Evolutionary conservation across 352 stramenopile genomes (phyloP), one percentile per base, ranked within the genome.

Genomic region (Halophytophthora batemanensis): DNA sequence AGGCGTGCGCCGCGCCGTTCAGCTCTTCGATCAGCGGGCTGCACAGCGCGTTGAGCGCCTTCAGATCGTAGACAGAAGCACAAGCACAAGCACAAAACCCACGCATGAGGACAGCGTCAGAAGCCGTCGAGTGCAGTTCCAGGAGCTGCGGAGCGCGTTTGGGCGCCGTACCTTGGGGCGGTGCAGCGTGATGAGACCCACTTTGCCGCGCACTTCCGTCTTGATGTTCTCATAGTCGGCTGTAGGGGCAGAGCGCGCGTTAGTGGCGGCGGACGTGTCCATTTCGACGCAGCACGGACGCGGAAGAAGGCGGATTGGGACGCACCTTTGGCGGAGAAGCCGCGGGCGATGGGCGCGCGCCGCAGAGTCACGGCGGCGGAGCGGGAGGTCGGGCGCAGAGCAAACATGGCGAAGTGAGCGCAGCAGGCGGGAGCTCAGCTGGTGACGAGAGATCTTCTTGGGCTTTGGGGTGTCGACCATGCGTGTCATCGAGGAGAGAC

Each of bases 31-130:
- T 97, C 22, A 99, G 61, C 11, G 79, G 88, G 62, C 90, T 96
- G 77, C 90, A 98, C 14, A 99, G 77, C 33, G 97, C 96, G 78
- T 99, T 99, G 22, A 99, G 74, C 4, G 96, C 95, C 81, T 86
- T 29, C 18, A 33, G 15, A n/a, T n/a, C n/a, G n/a, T n/a, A n/a
- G n/a, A n/a, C n/a, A n/a, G n/a, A n/a, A n/a, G n/a, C n/a, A n/a
- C n/a, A n/a, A n/a, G n/a, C n/a, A n/a, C n/a, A n/a, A n/a, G n/a
- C n/a, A n/a, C n/a, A n/a, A n/a, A n/a, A n/a, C n/a, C n/a, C n/a
- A n/a, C n/a, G n/a, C n/a, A n/a, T n/a, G n/a, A n/a, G n/a, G n/a
- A n/a, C n/a, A 31, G 25, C 25, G 25, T 31, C 25, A 31, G 25
- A 31, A 10, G 25, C 25, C 4, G 25, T n/a, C n/a, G n/a, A n/a